Evolutionary conservation across 176 grass and related monocot genomes (phyloP), one percentile per base, ranked within the genome.

Genomic region (Cenchrus fungigraminus): DNA sequence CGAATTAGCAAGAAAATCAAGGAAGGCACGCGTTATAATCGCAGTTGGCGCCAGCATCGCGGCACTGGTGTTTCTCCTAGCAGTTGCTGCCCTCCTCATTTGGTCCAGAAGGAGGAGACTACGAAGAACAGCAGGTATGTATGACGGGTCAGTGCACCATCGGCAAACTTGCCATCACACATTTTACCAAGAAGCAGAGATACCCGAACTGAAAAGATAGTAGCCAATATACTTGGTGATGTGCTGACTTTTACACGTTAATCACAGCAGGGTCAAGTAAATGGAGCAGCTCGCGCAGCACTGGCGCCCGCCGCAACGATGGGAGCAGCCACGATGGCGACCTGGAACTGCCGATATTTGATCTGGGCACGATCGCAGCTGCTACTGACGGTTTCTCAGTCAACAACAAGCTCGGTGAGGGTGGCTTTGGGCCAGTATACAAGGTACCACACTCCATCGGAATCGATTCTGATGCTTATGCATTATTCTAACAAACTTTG

Each of bases 391-490:
- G 86, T 86, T 94, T 94, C 87, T 91, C 89, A 2, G 78, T 80
- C 61, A 50, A 80, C 20, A 94, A 94, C 34, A 94, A 94, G 47
- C 87, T 94, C 8, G 89, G 92, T 4, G 89, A 87, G 13, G 89
- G 92, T 53, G 92, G 92, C 61, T 94, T 94, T 79, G 89, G 92
- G 64, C 89, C 92, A 43, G 89, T 94, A 2, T 94, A 91, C 17
- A 94, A 85, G 92, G 92, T 89, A 77, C 0, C 13, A 79, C 17
- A 31, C 25, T 20, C 8, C 37, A 40, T 46, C 45, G 5, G 45
- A 46, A 46, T 46, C 45, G 45, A 9, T 46, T 40, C 37, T 46
- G 45, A 46, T 46, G 45, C 45, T 46, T 46, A 9, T 9, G 6
- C 45, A 46, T 46, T 46, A 9, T 46, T 46, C 45, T 46, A 46